Conservation (phyloP, 2,329 filamentous ascomycete species). For the Alternaria sp. region DNA sequence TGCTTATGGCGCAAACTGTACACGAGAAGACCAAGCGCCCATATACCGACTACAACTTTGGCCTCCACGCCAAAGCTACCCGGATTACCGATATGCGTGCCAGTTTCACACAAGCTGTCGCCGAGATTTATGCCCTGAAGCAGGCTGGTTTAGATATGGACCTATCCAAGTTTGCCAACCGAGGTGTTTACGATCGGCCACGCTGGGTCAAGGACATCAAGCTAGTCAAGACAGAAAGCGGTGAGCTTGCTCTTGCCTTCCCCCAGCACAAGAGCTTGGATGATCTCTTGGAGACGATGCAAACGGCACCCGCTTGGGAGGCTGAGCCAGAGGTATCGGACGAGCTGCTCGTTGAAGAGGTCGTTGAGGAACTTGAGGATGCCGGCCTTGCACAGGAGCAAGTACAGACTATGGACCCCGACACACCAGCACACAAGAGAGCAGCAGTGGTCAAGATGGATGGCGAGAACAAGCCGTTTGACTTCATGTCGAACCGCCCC, state of each 20-base stretch:
- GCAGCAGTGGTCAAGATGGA: slow-evolving; percentile 38
- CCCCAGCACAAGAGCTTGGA: slow-evolving; percentile 27
- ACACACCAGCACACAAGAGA: slow-evolving; percentile 31
- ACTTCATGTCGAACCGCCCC: slow-evolving; percentile 47
- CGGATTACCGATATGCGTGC: slow-evolving; percentile 29
- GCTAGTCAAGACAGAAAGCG: slow-evolving; percentile 24
- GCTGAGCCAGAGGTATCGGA: slow-evolving; percentile 14
- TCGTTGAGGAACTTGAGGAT: slow-evolving; percentile 19
- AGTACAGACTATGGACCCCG: slow-evolving; percentile 33
- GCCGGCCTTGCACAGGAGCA: slow-evolving; percentile 15
- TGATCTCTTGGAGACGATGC: slow-evolving; percentile 31
- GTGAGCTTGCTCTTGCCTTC: slow-evolving; percentile 30
- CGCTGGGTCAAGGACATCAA: slow-evolving; percentile 39
- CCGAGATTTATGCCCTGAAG: slow-evolving; percentile 61
- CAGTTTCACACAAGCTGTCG: slow-evolving; percentile 61
- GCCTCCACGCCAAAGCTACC: slow-evolving; percentile 22
- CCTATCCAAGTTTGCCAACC: slow-evolving; percentile 33
- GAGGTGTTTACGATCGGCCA: slow-evolving; percentile 36
- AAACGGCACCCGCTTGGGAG: slow-evolving; percentile 26
- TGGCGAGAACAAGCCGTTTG: slow-evolving; percentile 38
- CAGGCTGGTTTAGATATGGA: slow-evolving; percentile 36
- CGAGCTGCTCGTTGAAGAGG: slow-evolving; percentile 28
- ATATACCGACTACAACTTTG: slow-evolving; percentile 37
- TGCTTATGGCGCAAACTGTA: slow-evolving; percentile 36
- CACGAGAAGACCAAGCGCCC: slow-evolving; percentile 44